A percentile compares a stretch with the other conserved stretches of the same genome.
Evolutionary conservation across 2,329 filamentous ascomycete genomes (phyloP).

Genomic region (Neopestalotiopsis sp.): DNA sequence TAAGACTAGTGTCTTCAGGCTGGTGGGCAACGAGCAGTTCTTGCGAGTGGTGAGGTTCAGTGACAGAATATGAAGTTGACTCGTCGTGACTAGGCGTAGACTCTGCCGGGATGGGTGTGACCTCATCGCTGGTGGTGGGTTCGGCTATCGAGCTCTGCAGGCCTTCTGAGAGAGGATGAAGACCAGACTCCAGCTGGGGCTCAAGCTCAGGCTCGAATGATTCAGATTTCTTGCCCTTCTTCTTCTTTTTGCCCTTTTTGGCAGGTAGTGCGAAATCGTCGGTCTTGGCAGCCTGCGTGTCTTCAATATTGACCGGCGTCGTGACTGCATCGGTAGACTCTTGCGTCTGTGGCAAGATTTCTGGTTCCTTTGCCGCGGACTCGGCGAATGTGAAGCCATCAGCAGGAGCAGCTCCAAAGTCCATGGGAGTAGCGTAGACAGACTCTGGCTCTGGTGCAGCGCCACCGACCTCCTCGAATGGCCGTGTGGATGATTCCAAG

Average conservation of each 20-base stretch:
- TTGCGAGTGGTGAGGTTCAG: not conserved
- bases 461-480: constrained; percentile 22
- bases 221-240: constrained; percentile 27
- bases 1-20: not conserved
- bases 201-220: constrained; percentile 21
- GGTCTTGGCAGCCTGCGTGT: not conserved
- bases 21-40: not conserved
- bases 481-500: not conserved
- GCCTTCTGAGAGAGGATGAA: not conserved
- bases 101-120: not conserved
- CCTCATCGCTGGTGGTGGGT: not conserved
- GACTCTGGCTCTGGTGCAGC: constrained; percentile 5
- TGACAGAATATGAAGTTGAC: not conserved
- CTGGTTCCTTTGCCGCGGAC: not conserved
- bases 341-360: not conserved
- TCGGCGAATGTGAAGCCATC: not conserved
- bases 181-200: not conserved
- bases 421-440: constrained; percentile 1
- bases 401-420: not conserved
- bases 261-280: constrained; percentile 10
- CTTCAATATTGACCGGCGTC: not conserved
- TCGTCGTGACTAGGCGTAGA: not conserved
- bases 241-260: constrained; percentile 39
- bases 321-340: not conserved
- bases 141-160: not conserved